Evolutionary conservation across 2,329 filamentous ascomycete genomes (phyloP), one percentile per base, ranked within the genome.

Genomic region (Aspergillus sp.): DNA sequence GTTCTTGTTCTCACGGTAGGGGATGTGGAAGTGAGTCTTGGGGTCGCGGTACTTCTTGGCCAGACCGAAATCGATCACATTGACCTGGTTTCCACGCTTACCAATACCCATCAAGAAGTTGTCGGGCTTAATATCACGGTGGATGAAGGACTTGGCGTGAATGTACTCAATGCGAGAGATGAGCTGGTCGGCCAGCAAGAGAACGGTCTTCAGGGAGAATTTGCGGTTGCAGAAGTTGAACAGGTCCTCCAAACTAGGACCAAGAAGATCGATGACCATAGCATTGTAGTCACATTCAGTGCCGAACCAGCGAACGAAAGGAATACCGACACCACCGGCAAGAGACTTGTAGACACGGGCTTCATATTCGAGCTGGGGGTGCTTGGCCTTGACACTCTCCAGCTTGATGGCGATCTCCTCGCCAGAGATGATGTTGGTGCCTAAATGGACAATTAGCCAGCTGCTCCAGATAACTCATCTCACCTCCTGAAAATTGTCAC

Each of bases 211-310:
- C 69, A 99, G 83, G 11, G 95, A 97, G 84, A 98, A 99, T 79
- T 98, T 98, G 79, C 95, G 90, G 88, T 98, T 98, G 88, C 95
- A 99, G 80, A 98, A 98, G 87, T 99, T 98, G 91, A 99, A 99
- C 36, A 99, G 86, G 76, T 99, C 95, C 81, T 99, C 95, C 79
- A 99, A 82, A 73, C 90, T 95, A 68, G 95, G 95, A 41, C 95
- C 95, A 60, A 99, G 90, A 25, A 99, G 88, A 75, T 99, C 95
- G 67, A 98, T 88, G 55, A 99, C 95, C 95, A 99, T 98, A 78
- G 95, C 95, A 81, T 99, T 98, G 88, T 99, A 98, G 83, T 98
- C 95, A 80, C 94, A 98, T 82, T 99, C 95, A 62, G 94, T 98
- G 70, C 95, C 95, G 80, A 98, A 99, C 95, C 95, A 99, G 81